Evolutionary conservation across 2,329 filamentous ascomycete species (phyloP).

Genomic region (Arthrinium phaeospermum): DNA sequence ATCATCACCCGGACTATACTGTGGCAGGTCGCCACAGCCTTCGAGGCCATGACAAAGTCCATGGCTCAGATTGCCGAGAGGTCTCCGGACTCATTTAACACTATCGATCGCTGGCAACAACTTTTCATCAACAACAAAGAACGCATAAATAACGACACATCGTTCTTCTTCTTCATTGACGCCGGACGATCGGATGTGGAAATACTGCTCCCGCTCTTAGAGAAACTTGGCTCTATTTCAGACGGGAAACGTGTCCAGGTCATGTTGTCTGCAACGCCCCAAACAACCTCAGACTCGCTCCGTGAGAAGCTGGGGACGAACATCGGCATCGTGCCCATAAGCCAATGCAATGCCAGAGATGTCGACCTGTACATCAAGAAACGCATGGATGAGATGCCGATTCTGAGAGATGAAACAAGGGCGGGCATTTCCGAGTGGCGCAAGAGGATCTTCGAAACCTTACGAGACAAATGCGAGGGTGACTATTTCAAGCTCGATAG

Average conservation of each 20-base stretch:
- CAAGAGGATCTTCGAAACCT: conserved; percentile 35
- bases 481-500: conserved; percentile 40
- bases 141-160: conserved; percentile 35
- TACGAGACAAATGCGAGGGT: conserved; percentile 36
- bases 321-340: conserved; percentile 33
- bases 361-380: conserved; percentile 38
- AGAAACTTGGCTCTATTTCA: conserved; percentile 29
- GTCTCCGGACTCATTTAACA: conserved; percentile 32
- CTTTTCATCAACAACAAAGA: conserved; percentile 41
- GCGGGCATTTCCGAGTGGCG: conserved; percentile 39
- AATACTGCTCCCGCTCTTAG: conserved; percentile 31
- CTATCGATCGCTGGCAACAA: conserved; percentile 39
- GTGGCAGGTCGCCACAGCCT: conserved; percentile 40
- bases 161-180: conserved; percentile 42
- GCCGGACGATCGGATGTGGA: conserved; percentile 32
- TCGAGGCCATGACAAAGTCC: conserved; percentile 41
- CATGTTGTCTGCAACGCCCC: conserved; percentile 34
- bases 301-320: conserved; percentile 23
- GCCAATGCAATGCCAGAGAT: conserved; percentile 34
- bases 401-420: conserved; percentile 34
- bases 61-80: conserved; percentile 36
- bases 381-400: conserved; percentile 40
- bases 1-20: conserved; percentile 36
- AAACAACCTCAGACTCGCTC: conserved; percentile 30
- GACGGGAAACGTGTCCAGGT: conserved; percentile 34